Percentiles rank a stretch among this genome's conserved stretches.
Evolutionary conservation across 768 basidiomycete species (phyloP).

Genomic region (Rhodosporidiobolus sp.): DNA sequence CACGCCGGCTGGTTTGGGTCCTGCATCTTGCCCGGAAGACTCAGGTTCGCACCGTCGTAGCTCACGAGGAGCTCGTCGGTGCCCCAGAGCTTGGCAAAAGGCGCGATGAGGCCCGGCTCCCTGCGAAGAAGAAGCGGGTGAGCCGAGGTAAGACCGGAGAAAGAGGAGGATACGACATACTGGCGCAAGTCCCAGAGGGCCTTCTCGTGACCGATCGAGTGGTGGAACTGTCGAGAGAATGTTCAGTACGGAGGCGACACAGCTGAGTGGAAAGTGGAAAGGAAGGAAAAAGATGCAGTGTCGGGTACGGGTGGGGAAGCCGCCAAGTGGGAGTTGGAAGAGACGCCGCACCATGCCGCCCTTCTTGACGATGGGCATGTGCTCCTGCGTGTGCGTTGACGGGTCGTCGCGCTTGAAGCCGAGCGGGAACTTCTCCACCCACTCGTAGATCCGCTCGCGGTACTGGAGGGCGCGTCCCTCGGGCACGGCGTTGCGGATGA

Average conservation of each 20-base stretch:
- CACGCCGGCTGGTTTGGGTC: no score
- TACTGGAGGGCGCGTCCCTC: conserved; percentile 39
- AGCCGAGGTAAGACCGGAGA: no score
- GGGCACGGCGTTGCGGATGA: conserved; percentile 42
- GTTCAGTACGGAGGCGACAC: no score
- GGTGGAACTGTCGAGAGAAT: conserved; percentile 35
- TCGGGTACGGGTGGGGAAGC: no score
- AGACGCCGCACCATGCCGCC: conserved; percentile 34
- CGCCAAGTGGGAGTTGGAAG: background rate
- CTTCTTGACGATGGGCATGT: conserved; percentile 22
- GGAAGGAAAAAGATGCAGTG: no score
- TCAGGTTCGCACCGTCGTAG: conserved; percentile 39
- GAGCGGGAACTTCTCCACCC: conserved; percentile 38
- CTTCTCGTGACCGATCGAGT: conserved; percentile 16
- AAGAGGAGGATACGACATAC: no score
- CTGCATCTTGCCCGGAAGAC: conserved; percentile 11
- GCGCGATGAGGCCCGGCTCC: conserved; percentile 43
- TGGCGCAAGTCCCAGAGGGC: conserved; percentile 23
- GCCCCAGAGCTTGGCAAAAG: conserved; percentile 45
- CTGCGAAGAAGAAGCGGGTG: conserved; percentile 15
- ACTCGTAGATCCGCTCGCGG: conserved; percentile 34
- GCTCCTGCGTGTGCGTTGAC: conserved; percentile 32
- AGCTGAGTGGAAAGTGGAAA: background rate
- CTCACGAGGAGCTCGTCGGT: conserved; percentile 45
- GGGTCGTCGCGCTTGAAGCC: conserved; percentile 44